Evolutionary conservation across 2,329 filamentous ascomycete genomes (phyloP).

Genomic region (Monascus ruber): DNA sequence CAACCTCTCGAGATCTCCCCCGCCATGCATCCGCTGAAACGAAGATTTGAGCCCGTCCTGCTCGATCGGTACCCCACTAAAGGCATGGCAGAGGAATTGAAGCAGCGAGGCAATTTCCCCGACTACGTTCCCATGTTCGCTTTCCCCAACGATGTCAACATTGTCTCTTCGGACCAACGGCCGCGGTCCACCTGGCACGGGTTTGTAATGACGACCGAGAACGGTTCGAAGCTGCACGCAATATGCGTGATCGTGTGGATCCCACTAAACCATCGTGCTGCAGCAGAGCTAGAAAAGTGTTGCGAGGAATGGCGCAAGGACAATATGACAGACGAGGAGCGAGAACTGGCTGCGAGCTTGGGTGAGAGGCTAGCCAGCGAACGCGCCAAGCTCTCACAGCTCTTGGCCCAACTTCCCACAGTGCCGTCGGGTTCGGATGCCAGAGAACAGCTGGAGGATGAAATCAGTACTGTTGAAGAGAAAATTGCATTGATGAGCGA

Average conservation of each 20-base stretch:
- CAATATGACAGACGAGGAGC: slow-evolving; percentile 97
- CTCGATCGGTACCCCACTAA: slow-evolving; percentile 88
- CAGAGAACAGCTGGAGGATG: slow-evolving; percentile 76
- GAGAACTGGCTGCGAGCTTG: slow-evolving; percentile 82
- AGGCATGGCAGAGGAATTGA: slow-evolving; percentile 65
- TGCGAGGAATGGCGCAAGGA: slow-evolving; percentile 80
- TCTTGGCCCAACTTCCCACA: slow-evolving; percentile 71
- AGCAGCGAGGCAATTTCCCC: slow-evolving; percentile 74
- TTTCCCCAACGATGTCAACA: slow-evolving; percentile 94
- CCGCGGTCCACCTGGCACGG: slow-evolving; percentile 98
- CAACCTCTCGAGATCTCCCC: slow-evolving; percentile 82
- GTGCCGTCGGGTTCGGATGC: slow-evolving; percentile 69
- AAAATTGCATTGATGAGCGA: slow-evolving; percentile 97
- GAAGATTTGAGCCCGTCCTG: slow-evolving; percentile 90
- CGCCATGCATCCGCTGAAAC: slow-evolving; percentile 89
- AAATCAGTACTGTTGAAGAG: slow-evolving; percentile 92
- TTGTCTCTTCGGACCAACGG: slow-evolving; percentile 87
- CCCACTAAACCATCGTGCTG: slow-evolving; percentile 67
- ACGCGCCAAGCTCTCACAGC: slow-evolving; percentile 76
- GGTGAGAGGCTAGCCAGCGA: slow-evolving; percentile 80
- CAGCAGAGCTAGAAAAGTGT: slow-evolving; percentile 59
- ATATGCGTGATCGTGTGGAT: slow-evolving; percentile 90
- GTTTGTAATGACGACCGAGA: slow-evolving; percentile 92
- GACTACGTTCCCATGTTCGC: slow-evolving; percentile 99
- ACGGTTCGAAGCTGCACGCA: slow-evolving; percentile 84